A percentile compares a stretch with the other conserved stretches of the same genome.
phyloP scores from a whole-genome alignment of 164 flowering plant genomes.

The Nymphaea thermarum region DNA sequence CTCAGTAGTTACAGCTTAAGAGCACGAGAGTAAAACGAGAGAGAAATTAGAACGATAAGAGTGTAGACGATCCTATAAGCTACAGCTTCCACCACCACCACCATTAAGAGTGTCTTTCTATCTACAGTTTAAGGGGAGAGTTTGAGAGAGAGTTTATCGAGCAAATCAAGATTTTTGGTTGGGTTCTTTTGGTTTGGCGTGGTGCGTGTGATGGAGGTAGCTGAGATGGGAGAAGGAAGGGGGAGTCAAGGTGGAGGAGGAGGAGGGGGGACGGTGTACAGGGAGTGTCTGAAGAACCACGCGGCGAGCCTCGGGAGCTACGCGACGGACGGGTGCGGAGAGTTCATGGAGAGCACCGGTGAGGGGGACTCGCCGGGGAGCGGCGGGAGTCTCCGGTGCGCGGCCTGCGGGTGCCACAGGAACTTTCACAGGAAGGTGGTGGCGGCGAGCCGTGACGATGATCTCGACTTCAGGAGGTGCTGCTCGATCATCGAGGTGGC shows the following conservation, averaged over 20 bases:
- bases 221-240: not conserved
- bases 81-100: not conserved
- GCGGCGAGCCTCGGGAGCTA: conserved; percentile 23
- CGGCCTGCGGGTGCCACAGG: conserved; percentile 28
- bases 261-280: conserved; percentile 4
- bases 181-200: not conserved
- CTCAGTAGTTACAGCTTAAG: not conserved
- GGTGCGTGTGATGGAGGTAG: not conserved
- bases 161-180: not conserved
- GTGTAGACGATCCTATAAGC: not conserved
- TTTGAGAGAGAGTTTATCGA: not conserved
- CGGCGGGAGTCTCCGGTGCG: conserved; percentile 12
- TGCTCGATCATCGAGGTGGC: not conserved
- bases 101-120: not conserved
- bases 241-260: not conserved
- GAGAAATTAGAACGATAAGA: not conserved
- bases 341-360: conserved; percentile 10
- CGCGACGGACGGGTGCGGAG: conserved; percentile 25
- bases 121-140: no score
- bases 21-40: not conserved
- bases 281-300: conserved; percentile 20
- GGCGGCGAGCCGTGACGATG: not conserved
- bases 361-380: not conserved
- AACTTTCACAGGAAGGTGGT: conserved; percentile 20
- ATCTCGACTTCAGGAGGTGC: not conserved